phyloP scores from a whole-genome alignment of 1,284 basidiomycete species.

The Wallemia mellicola region DNA sequence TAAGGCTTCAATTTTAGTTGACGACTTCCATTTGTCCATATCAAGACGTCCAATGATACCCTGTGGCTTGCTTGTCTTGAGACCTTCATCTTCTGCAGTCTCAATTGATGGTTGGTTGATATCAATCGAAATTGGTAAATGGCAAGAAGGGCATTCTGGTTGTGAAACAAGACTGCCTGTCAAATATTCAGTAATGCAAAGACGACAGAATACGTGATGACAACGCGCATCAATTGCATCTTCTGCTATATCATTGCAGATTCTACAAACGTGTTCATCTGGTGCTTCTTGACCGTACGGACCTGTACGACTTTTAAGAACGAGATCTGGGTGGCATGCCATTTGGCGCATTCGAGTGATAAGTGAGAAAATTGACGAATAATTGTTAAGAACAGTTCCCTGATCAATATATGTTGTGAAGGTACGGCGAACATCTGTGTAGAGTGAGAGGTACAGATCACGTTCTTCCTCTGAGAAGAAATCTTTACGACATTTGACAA shows the following conservation, averaged over 20 bases:
- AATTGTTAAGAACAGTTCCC: conserved; percentile 69
- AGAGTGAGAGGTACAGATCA: conserved; percentile 73
- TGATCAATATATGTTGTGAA: conserved; percentile 71
- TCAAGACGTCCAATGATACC: conserved; percentile 79
- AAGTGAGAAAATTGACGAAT: conserved; percentile 62
- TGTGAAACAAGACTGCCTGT: conserved; percentile 36
- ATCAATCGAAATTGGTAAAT: conserved; percentile 75
- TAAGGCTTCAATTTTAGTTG: conserved; percentile 87
- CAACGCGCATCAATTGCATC: conserved; percentile 86
- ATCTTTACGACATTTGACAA: conserved; percentile 61
- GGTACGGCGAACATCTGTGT: conserved; percentile 69
- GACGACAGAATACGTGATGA: conserved; percentile 50
- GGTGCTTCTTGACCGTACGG: conserved; percentile 25
- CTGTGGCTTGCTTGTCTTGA: conserved; percentile 32
- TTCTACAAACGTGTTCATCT: conserved; percentile 53
- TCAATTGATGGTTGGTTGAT: conserved; percentile 77
- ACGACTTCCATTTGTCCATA: conserved; percentile 68
- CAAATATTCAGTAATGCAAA: conserved; percentile 84
- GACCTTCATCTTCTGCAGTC: conserved; percentile 28
- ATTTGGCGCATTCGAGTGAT: conserved; percentile 59
- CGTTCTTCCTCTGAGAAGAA: conserved; percentile 92
- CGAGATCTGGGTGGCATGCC: conserved; percentile 73
- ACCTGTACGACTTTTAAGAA: conserved; percentile 56
- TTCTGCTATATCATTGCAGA: conserved; percentile 93
- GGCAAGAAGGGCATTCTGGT: conserved; percentile 88